Evolutionary conservation across 768 basidiomycete species (phyloP).

Genomic region (Russula brevipes): DNA sequence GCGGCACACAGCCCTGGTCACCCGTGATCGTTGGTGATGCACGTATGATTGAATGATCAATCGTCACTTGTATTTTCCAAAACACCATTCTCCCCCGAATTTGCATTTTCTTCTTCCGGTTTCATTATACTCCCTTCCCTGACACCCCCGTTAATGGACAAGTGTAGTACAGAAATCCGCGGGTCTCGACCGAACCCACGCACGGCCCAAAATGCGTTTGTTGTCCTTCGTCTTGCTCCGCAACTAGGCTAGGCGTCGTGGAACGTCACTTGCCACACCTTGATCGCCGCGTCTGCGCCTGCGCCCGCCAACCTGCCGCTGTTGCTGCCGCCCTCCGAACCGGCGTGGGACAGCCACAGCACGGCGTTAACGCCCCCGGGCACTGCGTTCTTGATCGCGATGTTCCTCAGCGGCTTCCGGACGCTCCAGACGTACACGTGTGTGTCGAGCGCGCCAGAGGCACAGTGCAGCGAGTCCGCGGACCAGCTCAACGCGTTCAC

Average conservation of each 20-base stretch:
- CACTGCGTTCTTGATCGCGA: slow-evolving; percentile 80
- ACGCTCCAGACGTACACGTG: slow-evolving; percentile 87
- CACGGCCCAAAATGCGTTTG: too few species aligned
- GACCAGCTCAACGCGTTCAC: slow-evolving; percentile 78
- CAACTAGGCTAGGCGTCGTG: slow-evolving; percentile 25
- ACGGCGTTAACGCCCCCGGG: slow-evolving; percentile 82
- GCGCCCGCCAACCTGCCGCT: slow-evolving; percentile 49
- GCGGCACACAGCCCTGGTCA: too few species aligned
- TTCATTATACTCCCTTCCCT: too few species aligned
- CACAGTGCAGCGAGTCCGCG: slow-evolving; percentile 66
- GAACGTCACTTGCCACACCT: slow-evolving; percentile 61
- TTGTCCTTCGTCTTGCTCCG: too few species aligned
- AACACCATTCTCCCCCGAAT: too few species aligned
- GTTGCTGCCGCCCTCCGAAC: slow-evolving; percentile 31
- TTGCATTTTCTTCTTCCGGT: too few species aligned
- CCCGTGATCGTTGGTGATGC: too few species aligned
- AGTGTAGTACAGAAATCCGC: neutral
- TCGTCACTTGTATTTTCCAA: too few species aligned
- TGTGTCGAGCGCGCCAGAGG: slow-evolving; percentile 89
- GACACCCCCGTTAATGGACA: too few species aligned
- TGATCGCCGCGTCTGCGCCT: slow-evolving; percentile 79
- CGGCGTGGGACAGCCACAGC: slow-evolving; percentile 57
- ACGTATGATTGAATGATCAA: too few species aligned
- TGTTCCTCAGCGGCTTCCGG: slow-evolving; percentile 60
- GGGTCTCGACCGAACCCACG: neutral